These are phyloP conservation scores for Davidsoniella australis DNA, from an alignment of 2,329 filamentous ascomycete genomes.

Conservation along the genomic window DNA sequence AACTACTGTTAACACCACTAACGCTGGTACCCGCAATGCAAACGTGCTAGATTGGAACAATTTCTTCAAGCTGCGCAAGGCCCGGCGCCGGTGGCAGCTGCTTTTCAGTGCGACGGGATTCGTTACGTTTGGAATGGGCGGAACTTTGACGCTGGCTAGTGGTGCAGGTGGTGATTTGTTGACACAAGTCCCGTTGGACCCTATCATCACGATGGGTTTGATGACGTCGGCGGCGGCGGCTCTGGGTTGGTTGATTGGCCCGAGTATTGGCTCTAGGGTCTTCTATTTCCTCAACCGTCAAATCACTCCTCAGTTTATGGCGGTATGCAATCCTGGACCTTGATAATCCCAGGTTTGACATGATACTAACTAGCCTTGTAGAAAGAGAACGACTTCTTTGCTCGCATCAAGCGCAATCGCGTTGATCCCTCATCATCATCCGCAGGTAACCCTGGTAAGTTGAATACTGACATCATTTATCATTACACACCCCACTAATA, in stretches of 20 bases:
- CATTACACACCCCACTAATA: neutral
- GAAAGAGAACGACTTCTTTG: constrained; percentile 92
- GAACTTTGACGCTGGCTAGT: constrained; percentile 49
- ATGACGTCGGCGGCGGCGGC: constrained; percentile 60
- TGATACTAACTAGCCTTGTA: constrained; percentile 18
- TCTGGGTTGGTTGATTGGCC: constrained; percentile 78
- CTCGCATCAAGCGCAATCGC: constrained; percentile 75
- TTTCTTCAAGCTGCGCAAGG: constrained; percentile 80
- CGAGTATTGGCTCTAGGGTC: constrained; percentile 59
- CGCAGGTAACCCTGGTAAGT: constrained; percentile 61
- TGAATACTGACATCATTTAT: neutral
- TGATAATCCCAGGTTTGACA: too few relatives aligned
- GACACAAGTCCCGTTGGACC: constrained; percentile 65
- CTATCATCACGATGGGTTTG: constrained; percentile 68
- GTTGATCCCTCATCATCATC: constrained; percentile 83
- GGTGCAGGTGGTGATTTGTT: constrained; percentile 57
- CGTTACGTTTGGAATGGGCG: constrained; percentile 40
- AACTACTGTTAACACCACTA: constrained; percentile 12
- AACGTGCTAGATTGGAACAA: constrained; percentile 65
- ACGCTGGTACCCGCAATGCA: constrained; percentile 18
- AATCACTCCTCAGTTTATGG: constrained; percentile 51
- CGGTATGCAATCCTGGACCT: constrained; percentile 24
- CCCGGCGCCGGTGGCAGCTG: constrained; percentile 68
- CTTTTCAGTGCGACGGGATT: constrained; percentile 55
- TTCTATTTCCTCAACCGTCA: constrained; percentile 59